A percentile compares a stretch with the other conserved stretches of the same genome.
These are phyloP conservation scores for Climacium dendroides DNA, from an alignment of 225 moss, liverwort and hornwort species.

Conservation along the genomic window DNA sequence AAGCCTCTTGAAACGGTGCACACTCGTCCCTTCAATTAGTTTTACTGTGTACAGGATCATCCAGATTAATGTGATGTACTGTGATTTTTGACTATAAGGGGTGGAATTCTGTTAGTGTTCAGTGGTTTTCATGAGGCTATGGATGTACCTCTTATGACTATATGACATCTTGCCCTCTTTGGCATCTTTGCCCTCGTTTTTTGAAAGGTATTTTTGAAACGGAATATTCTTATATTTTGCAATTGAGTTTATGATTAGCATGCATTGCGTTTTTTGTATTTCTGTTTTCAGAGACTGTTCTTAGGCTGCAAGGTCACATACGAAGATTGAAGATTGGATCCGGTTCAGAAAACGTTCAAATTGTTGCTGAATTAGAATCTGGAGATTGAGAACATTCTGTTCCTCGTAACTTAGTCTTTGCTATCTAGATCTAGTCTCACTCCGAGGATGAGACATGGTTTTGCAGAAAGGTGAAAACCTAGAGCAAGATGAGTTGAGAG, in stretches of 20 bases:
- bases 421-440: background rate
- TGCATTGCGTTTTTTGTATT: background rate
- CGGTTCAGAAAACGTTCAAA: background rate
- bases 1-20: conserved; percentile 50
- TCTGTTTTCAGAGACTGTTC: background rate
- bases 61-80: background rate
- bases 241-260: background rate
- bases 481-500: conserved; percentile 76
- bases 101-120: background rate
- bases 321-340: background rate
- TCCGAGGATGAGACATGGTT: background rate
- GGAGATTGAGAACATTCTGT: background rate
- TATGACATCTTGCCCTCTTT: background rate
- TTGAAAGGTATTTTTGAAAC: background rate
- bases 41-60: background rate
- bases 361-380: background rate
- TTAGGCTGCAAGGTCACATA: background rate
- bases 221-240: background rate
- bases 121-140: background rate
- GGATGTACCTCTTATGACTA: background rate
- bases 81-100: background rate
- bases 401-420: background rate
- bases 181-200: background rate
- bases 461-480: conserved; percentile 46
- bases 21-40: background rate